These are phyloP conservation scores for Chlorella sorokiniana DNA, from an alignment of 139 green algal species.

Conservation along the genomic window DNA sequence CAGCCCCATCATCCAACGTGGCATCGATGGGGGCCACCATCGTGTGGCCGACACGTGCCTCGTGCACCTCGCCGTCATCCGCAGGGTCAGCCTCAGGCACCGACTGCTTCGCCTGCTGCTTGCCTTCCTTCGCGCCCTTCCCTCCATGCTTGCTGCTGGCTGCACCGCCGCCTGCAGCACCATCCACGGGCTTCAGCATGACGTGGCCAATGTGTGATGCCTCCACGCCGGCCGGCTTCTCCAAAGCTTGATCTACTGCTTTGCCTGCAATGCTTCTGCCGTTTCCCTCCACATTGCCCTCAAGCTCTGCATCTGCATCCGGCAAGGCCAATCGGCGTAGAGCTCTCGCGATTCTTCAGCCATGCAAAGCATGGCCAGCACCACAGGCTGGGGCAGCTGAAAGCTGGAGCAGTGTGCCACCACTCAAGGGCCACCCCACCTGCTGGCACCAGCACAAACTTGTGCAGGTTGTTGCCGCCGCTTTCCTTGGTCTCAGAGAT, in stretches of 20 bases:
- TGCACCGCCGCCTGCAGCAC: background rate
- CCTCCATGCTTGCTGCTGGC: background rate
- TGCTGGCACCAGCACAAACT: constrained; percentile 60
- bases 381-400: background rate
- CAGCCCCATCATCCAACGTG: too few relatives aligned
- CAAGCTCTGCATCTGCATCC: too few relatives aligned
- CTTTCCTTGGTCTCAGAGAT: constrained; percentile 53
- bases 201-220: constrained; percentile 19
- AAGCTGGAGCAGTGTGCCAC: background rate
- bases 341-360: too few relatives aligned
- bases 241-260: too few relatives aligned
- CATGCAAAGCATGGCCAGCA: background rate
- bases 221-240: background rate
- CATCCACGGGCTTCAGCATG: constrained; percentile 34
- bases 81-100: background rate
- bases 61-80: background rate
- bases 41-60: background rate
- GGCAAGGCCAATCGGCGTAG: too few relatives aligned
- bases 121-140: background rate
- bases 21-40: too few relatives aligned
- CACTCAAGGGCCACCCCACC: background rate
- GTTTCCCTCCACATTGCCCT: background rate
- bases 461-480: constrained; percentile 52
- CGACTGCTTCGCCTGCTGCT: constrained; percentile 9
- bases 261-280: too few relatives aligned